Conservation (phyloP, 768 basidiomycete species). For the Naematelia encephala region DNA sequence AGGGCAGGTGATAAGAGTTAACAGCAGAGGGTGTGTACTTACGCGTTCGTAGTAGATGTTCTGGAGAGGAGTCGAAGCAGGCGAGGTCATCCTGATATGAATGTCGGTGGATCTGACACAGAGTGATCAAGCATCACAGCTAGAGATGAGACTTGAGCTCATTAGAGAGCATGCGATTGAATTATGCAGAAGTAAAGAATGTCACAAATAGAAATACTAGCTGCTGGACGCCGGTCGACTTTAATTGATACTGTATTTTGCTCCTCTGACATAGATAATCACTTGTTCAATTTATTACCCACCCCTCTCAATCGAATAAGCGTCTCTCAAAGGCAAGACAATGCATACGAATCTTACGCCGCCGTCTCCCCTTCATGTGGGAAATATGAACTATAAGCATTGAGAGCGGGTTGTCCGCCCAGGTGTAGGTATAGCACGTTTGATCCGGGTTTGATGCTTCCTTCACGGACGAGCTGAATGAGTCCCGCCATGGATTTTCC, state of each 20-base stretch:
- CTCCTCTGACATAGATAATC: too few species aligned
- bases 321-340: too few species aligned
- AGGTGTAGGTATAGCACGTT: slow-evolving; percentile 37
- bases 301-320: too few species aligned
- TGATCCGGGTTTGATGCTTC: slow-evolving; percentile 20
- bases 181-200: too few species aligned
- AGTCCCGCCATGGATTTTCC: slow-evolving; percentile 33
- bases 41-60: slow-evolving; percentile 91
- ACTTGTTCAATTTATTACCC: too few species aligned
- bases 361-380: slow-evolving; percentile 1
- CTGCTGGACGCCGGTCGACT: too few species aligned
- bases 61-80: slow-evolving; percentile 29
- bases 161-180: background rate
- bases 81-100: slow-evolving; percentile 3
- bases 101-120: background rate
- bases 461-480: slow-evolving; percentile 31
- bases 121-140: background rate
- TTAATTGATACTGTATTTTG: too few species aligned
- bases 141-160: background rate
- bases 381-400: slow-evolving; percentile 29
- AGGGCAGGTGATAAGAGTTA: too few species aligned
- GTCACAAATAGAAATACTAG: too few species aligned
- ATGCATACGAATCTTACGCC: background rate
- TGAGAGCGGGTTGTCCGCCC: slow-evolving; percentile 34
- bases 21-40: too few species aligned